Evolutionary conservation across 2,329 filamentous ascomycete genomes (phyloP).

Genomic region (Hypoxylon sp.): DNA sequence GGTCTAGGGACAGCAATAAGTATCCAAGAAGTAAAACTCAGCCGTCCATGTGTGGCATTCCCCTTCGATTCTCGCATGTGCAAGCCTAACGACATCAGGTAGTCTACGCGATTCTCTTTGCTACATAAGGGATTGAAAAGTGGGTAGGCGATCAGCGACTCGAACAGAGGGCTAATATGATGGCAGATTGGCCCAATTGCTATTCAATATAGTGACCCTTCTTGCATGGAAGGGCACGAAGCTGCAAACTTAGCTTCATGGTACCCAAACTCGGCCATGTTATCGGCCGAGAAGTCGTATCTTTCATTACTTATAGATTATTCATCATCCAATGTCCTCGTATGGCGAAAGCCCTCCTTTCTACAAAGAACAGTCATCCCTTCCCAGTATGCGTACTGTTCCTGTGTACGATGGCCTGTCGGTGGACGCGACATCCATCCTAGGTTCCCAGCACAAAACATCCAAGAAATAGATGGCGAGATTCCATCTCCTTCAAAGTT

Average conservation of each 20-base stretch:
- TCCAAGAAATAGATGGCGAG: neutral
- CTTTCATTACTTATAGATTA: neutral
- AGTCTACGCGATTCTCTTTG: neutral
- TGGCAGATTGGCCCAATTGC: neutral
- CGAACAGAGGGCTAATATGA: neutral
- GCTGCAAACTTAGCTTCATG: neutral
- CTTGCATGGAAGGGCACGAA: neutral
- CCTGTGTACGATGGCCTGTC: neutral
- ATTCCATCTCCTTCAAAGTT: neutral
- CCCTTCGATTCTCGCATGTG: neutral
- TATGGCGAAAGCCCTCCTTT: conserved; percentile 7
- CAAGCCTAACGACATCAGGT: neutral
- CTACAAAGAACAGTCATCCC: neutral
- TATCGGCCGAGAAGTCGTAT: neutral
- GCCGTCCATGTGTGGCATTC: neutral
- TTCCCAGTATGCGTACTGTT: neutral
- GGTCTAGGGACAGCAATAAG: conserved; percentile 13
- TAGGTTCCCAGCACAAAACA: neutral
- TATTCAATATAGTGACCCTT: neutral
- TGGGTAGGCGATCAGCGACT: neutral
- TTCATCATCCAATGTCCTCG: conserved; percentile 9
- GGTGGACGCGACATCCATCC: neutral
- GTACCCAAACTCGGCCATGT: too few relatives aligned
- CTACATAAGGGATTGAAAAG: neutral
- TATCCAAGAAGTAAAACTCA: conserved; percentile 22